Conservation (phyloP, 345 rosid genomes). For the Aurinia saxatilis region DNA sequence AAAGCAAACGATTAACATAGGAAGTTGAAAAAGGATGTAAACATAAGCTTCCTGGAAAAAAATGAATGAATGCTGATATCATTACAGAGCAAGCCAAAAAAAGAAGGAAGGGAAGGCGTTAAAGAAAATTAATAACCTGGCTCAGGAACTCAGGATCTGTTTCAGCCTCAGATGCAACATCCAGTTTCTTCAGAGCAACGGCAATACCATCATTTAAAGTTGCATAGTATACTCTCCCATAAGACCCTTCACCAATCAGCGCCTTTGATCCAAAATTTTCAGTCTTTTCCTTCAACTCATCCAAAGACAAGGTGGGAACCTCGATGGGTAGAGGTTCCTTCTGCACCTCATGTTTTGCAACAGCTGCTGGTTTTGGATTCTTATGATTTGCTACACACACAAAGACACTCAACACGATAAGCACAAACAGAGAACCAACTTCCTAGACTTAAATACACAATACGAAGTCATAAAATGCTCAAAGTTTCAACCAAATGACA, state of each 20-base stretch:
- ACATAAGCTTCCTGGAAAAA: not conserved
- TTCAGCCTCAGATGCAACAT: constrained; percentile 72
- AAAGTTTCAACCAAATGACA: not conserved
- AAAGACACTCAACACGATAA: constrained; percentile 1
- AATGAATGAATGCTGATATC: not conserved
- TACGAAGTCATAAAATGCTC: not conserved
- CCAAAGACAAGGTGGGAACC: constrained; percentile 53
- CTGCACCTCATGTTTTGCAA: constrained; percentile 56
- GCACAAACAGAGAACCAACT: not conserved
- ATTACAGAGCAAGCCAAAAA: not conserved
- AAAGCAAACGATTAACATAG: constrained; percentile 1
- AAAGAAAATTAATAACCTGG: constrained; percentile 46
- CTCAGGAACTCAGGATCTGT: constrained; percentile 71
- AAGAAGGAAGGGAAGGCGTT: not conserved
- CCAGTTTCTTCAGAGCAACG: constrained; percentile 79
- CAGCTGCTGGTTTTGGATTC: constrained; percentile 44
- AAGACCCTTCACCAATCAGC: constrained; percentile 87
- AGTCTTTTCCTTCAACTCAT: constrained; percentile 60
- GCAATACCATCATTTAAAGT: constrained; percentile 49
- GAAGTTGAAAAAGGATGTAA: constrained; percentile 7
- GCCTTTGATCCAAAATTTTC: constrained; percentile 58
- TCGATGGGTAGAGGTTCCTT: constrained; percentile 64
- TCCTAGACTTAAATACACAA: not conserved
- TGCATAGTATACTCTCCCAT: constrained; percentile 85
- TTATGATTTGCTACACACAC: constrained; percentile 27